phyloP scores from a whole-genome alignment of 805 yeast genomes.

The Candida chilensis region DNA sequence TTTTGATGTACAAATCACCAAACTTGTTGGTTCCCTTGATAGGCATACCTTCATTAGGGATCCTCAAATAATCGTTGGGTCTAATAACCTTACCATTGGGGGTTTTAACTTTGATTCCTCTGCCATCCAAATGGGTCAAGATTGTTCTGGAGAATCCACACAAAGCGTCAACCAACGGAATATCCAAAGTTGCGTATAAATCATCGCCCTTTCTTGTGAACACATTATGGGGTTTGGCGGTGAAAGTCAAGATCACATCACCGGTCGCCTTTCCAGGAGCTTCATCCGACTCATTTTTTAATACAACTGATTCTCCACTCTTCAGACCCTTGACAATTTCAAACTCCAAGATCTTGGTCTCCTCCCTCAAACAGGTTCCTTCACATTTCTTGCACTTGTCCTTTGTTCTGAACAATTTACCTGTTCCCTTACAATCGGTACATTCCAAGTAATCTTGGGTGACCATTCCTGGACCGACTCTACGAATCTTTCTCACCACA shows the following conservation, averaged over 20 bases:
- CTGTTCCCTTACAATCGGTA: conserved; percentile 62
- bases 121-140: conserved; percentile 70
- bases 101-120: conserved; percentile 54
- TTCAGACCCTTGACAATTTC: conserved; percentile 66
- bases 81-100: conserved; percentile 75
- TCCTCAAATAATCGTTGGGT: conserved; percentile 62
- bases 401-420: conserved; percentile 47
- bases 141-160: conserved; percentile 68
- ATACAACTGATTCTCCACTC: conserved; percentile 48
- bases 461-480: conserved; percentile 71
- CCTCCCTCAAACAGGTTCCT: conserved; percentile 54
- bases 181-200: conserved; percentile 46
- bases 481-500: conserved; percentile 41
- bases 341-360: conserved; percentile 68
- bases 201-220: conserved; percentile 58
- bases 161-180: conserved; percentile 75
- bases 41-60: conserved; percentile 84
- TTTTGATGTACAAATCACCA: conserved; percentile 66
- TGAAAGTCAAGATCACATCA: conserved; percentile 59
- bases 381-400: conserved; percentile 73
- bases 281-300: conserved; percentile 72
- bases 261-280: conserved; percentile 68
- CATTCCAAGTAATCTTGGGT: conserved; percentile 57
- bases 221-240: conserved; percentile 33
- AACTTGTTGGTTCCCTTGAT: conserved; percentile 15